Percentiles rank a stretch among this genome's conserved stretches.
Evolutionary conservation across 2,329 filamentous ascomycete species (phyloP).

Genomic region (Anisogramma anomala): DNA sequence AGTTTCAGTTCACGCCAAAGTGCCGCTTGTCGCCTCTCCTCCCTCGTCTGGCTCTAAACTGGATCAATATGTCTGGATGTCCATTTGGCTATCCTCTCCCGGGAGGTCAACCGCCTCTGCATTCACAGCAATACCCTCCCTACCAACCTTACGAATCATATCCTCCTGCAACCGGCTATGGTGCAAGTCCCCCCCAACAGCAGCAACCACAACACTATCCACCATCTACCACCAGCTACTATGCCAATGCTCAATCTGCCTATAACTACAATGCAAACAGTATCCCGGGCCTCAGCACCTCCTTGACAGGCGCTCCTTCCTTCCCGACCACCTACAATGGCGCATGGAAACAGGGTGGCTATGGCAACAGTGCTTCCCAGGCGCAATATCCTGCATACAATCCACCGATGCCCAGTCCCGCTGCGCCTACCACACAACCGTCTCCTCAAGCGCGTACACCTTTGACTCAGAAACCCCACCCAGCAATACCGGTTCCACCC

Average conservation of each 20-base stretch:
- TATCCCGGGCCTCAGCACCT: conserved; percentile 29
- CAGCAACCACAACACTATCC: conserved; percentile 11
- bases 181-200: conserved; percentile 12
- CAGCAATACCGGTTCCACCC: background rate
- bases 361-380: background rate
- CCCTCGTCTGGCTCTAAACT: too few species aligned
- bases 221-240: conserved; percentile 17
- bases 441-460: background rate
- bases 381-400: conserved; percentile 5
- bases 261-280: conserved; percentile 28
- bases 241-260: conserved; percentile 23
- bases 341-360: conserved; percentile 3
- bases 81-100: conserved; percentile 25
- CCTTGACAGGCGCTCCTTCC: background rate
- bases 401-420: background rate
- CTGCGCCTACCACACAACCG: conserved; percentile 1
- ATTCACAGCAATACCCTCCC: conserved; percentile 18
- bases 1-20: too few species aligned
- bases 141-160: conserved; percentile 15
- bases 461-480: background rate
- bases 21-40: too few species aligned
- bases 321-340: conserved; percentile 7
- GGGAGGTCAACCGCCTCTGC: conserved; percentile 22
- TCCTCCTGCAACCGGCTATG: conserved; percentile 11
- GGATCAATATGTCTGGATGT: conserved; percentile 28